phyloP scores from a whole-genome alignment of 345 rosid species.

The Lagerstroemia speciosa region DNA sequence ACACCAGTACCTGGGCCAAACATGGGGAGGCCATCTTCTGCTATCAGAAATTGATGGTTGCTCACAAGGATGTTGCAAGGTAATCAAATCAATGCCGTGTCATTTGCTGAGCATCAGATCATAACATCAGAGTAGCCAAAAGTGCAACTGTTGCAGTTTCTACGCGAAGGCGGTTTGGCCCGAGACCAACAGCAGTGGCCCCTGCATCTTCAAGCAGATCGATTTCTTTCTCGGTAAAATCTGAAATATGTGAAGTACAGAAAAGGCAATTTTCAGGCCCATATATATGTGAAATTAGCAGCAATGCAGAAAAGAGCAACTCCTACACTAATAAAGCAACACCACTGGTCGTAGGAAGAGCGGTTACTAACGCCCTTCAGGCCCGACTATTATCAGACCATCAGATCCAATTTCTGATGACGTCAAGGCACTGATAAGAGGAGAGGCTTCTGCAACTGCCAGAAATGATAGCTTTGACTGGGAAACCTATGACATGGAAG shows the following conservation, averaged over 20 bases:
- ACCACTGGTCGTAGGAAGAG: neutral
- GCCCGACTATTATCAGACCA: slow-evolving; percentile 65
- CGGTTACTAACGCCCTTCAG: slow-evolving; percentile 68
- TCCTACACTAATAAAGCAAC: neutral
- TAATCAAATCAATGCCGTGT: slow-evolving; percentile 11
- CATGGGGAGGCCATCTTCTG: neutral
- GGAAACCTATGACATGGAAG: slow-evolving; percentile 34
- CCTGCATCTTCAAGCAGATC: slow-evolving; percentile 53
- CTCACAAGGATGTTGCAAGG: neutral
- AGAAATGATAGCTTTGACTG: slow-evolving; percentile 59
- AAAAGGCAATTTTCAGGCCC: neutral
- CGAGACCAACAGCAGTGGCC: slow-evolving; percentile 68
- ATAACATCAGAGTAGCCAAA: slow-evolving; percentile 67
- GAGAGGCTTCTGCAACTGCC: slow-evolving; percentile 75
- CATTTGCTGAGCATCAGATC: slow-evolving; percentile 56
- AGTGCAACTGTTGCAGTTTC: slow-evolving; percentile 90
- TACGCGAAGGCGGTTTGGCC: slow-evolving; percentile 70
- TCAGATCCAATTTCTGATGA: slow-evolving; percentile 36
- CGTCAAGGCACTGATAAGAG: slow-evolving; percentile 45
- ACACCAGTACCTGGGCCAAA: neutral
- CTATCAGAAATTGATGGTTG: neutral
- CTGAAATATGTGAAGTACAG: slow-evolving; percentile 16
- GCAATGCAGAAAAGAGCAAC: neutral
- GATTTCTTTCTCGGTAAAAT: slow-evolving; percentile 55
- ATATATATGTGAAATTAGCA: neutral